Conservation (phyloP, 495 filamentous ascomycete species). For the Xylaria venustula region DNA sequence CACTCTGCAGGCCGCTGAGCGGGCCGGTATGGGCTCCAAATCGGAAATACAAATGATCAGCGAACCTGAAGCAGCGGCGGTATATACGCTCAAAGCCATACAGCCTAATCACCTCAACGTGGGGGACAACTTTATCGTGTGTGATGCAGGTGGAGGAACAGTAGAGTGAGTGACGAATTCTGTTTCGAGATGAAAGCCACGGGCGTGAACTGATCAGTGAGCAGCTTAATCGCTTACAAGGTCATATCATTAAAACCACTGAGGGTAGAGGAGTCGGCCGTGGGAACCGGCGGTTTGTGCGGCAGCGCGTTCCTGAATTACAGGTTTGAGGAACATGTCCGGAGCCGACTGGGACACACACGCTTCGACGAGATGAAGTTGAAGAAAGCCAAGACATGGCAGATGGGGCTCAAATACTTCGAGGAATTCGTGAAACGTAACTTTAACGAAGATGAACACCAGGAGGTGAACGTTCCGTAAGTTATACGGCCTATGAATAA, state of each 20-base stretch:
- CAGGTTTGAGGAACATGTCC: slow-evolving; percentile 66
- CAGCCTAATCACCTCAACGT: slow-evolving; percentile 62
- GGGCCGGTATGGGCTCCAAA: slow-evolving; percentile 63
- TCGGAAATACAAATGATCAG: slow-evolving; percentile 65
- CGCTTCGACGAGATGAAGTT: slow-evolving; percentile 61
- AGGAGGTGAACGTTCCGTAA: slow-evolving; percentile 65
- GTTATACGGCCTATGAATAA: slow-evolving; percentile 10
- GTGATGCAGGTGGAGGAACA: slow-evolving; percentile 77
- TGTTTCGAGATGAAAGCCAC: slow-evolving; percentile 21
- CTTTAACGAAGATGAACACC: slow-evolving; percentile 71
- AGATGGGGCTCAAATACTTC: slow-evolving; percentile 69
- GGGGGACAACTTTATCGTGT: slow-evolving; percentile 71
- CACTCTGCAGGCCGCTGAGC: slow-evolving; percentile 62
- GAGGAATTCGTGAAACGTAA: slow-evolving; percentile 70
- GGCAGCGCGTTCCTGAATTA: slow-evolving; percentile 71
- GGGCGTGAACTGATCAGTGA: slow-evolving; percentile 33
- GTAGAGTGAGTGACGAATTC: slow-evolving; percentile 49
- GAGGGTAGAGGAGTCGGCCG: slow-evolving; percentile 61
- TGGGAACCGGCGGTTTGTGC: slow-evolving; percentile 64
- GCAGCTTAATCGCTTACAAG: slow-evolving; percentile 64
- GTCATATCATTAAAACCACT: slow-evolving; percentile 59
- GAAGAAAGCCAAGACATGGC: slow-evolving; percentile 63
- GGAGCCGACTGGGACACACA: slow-evolving; percentile 52
- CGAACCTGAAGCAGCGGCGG: slow-evolving; percentile 74
- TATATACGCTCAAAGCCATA: slow-evolving; percentile 67